phyloP scores from a whole-genome alignment of 176 grass and related monocot species.

The Oryza glaberrima region DNA sequence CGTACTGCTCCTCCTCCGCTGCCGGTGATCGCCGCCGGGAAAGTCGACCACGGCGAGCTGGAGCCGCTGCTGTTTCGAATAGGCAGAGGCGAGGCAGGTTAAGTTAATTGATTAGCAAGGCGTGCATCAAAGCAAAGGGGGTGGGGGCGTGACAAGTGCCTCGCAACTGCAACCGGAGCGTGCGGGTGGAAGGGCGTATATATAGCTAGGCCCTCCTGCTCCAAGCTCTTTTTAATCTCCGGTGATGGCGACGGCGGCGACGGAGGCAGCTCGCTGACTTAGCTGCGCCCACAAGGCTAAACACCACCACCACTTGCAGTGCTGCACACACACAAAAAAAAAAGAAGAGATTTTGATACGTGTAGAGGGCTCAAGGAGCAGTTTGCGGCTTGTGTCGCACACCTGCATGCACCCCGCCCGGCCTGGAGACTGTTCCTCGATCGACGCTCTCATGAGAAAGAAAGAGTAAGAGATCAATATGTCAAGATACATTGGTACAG shows the following conservation, averaged over 20 bases:
- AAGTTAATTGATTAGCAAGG: neutral
- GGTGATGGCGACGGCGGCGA: slow-evolving; percentile 41
- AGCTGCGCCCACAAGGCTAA: slow-evolving; percentile 4
- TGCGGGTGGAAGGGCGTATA: neutral
- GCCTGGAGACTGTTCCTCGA: neutral
- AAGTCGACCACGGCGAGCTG: neutral
- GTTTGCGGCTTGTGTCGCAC: neutral
- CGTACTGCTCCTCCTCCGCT: neutral
- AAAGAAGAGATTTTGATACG: neutral
- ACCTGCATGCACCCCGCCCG: neutral
- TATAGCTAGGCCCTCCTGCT: slow-evolving; percentile 32
- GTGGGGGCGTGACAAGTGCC: slow-evolving; percentile 43
- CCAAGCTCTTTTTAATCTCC: slow-evolving; percentile 1
- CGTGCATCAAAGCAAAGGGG: slow-evolving; percentile 10
- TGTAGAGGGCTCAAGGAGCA: neutral
- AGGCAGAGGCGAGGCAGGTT: slow-evolving; percentile 21
- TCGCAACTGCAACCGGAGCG: slow-evolving; percentile 42
- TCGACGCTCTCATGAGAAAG: neutral
- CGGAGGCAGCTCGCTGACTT: slow-evolving; percentile 3
- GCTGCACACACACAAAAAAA: neutral
- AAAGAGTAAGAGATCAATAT: neutral
- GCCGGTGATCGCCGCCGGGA: neutral
- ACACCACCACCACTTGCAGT: neutral
- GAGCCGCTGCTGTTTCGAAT: neutral
- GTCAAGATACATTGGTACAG: neutral